These are phyloP conservation scores for Leccinum fibrillosum DNA, from an alignment of 768 basidiomycete genomes.

Conservation along the genomic window DNA sequence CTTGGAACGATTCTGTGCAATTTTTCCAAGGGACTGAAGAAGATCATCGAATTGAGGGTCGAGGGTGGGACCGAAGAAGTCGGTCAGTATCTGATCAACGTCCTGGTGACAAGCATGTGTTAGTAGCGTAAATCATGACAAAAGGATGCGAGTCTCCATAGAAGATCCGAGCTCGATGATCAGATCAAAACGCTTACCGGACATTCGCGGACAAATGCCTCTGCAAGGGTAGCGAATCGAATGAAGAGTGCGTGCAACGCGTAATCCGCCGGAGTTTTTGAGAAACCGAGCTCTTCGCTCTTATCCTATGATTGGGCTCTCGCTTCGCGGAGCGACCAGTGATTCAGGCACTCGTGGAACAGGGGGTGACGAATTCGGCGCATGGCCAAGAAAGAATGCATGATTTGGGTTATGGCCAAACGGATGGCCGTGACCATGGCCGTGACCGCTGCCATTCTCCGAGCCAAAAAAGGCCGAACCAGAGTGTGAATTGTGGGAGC, in stretches of 20 bases:
- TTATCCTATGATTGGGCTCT: slow-evolving; percentile 59
- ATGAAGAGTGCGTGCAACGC: slow-evolving; percentile 88
- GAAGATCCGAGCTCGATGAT: not conserved
- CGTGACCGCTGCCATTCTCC: slow-evolving; percentile 53
- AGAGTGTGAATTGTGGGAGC: slow-evolving; percentile 74
- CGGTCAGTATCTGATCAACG: slow-evolving; percentile 53
- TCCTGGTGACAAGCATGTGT: slow-evolving; percentile 43
- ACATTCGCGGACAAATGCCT: slow-evolving; percentile 65
- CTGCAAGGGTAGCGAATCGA: slow-evolving; percentile 76
- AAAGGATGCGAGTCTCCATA: not conserved
- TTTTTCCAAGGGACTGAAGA: slow-evolving; percentile 79
- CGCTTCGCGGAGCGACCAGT: slow-evolving; percentile 48
- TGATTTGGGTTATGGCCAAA: slow-evolving; percentile 29
- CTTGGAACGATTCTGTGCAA: slow-evolving; percentile 81
- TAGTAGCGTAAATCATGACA: not conserved
- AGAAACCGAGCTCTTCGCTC: slow-evolving; percentile 57
- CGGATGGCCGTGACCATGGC: slow-evolving; percentile 49
- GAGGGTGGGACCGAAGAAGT: slow-evolving; percentile 49
- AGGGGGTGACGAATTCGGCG: slow-evolving; percentile 63
- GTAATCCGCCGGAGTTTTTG: slow-evolving; percentile 83
- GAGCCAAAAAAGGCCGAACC: slow-evolving; percentile 68
- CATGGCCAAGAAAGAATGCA: slow-evolving; percentile 21
- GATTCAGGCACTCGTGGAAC: slow-evolving; percentile 73
- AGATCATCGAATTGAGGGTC: slow-evolving; percentile 80
- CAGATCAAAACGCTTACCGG: slow-evolving; percentile 47